Base-by-base conservation (phyloP, 2,329 filamentous ascomycete species). In the Venturiaceae sp. region DNA sequence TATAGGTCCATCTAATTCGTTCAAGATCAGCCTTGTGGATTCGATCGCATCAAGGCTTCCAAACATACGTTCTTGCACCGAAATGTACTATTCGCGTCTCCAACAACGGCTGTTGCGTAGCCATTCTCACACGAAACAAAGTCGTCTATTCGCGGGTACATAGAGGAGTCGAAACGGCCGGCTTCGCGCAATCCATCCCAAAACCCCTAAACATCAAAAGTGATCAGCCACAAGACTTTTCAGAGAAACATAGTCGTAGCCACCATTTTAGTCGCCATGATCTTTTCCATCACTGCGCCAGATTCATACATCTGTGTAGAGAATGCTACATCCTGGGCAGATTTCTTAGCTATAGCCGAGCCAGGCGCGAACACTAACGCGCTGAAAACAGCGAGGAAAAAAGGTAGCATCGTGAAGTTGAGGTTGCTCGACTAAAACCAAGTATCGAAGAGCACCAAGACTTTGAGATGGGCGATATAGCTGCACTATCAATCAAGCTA, bases 1-100 rank as follows among this genome's bases (percentile, higher is more conserved):
- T 82, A 78, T 2, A 82, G 72, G 62, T 83, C 80, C 14, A 81
- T 73, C 71, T 64, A 23, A 8, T n/a, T 3, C 4, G 19, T 23
- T 55, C 9, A 32, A 8, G 16, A 4, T 41, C 13, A 47, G 37
- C 23, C 60, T 59, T 11, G 23, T 26, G 9, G 16, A 60, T 9
- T 7, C 11, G 2, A 5, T n/a, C 16, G 6, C 11, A 5, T 9
- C 16, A 5, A n/a, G 28, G n/a, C 34, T 13, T 36, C 33, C n/a
- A 34, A 8, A 23, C 58, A 37, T 55, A 71, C 69, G 58, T 70
- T 71, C 41, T 67, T 67, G 64, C 72, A 75, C 53, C 62, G 67
- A 63, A 74, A 75, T 1, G 68, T 70, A 58, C 74, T 68, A 7
- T 62, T 67, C 19, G 63, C 65, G 6, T 68, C 64, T 61, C 69